phyloP scores from a whole-genome alignment of 176 grass and related monocot species.

The Eragrostis curvula region DNA sequence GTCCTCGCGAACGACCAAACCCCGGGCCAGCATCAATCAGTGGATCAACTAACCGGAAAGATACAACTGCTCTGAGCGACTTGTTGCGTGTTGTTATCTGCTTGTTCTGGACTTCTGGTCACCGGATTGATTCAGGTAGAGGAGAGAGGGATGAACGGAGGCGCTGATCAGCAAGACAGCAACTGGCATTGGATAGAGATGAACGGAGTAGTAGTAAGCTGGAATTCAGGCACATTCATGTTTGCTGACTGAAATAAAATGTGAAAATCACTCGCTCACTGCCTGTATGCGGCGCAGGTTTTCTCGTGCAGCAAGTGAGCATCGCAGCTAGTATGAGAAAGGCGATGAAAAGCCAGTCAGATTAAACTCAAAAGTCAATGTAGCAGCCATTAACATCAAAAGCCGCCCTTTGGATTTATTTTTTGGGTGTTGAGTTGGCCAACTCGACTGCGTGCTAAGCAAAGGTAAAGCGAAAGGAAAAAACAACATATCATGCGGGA shows the following conservation, averaged over 20 bases:
- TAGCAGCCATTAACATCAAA: conserved; percentile 25
- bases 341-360: not conserved
- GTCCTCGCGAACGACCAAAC: not conserved
- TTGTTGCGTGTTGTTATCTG: too few species aligned
- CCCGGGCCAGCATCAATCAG: not conserved
- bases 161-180: too few species aligned
- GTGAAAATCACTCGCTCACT: too few species aligned
- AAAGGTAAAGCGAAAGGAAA: conserved; percentile 7
- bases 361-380: conserved; percentile 26
- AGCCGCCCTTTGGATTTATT: conserved; percentile 18
- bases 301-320: not conserved
- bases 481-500: conserved; percentile 2
- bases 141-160: too few species aligned
- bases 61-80: not conserved
- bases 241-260: too few species aligned
- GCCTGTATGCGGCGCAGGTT: not conserved
- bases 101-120: not conserved
- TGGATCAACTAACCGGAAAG: not conserved
- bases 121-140: not conserved
- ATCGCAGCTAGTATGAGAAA: not conserved
- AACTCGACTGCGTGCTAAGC: conserved; percentile 21
- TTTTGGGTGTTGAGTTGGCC: not conserved
- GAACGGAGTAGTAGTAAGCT: too few species aligned
- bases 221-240: not conserved
- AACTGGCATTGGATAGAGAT: too few species aligned